Evolutionary conservation across 2,329 filamentous ascomycete genomes (phyloP), one percentile per base, ranked within the genome.

Genomic region (Fusarium sp.): DNA sequence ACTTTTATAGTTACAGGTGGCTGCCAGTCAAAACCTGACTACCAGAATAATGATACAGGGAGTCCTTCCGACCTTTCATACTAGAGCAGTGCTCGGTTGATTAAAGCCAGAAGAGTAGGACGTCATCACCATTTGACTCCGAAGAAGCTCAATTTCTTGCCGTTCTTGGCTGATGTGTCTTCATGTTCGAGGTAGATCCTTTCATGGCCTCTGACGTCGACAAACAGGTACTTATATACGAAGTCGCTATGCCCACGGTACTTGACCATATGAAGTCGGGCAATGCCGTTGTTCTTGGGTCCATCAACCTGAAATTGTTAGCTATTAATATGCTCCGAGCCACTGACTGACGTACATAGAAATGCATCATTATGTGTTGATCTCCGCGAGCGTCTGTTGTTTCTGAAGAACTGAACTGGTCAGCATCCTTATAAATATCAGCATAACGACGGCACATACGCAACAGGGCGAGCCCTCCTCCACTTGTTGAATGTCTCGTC

Each of bases 361-460:
- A 98, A 73, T 94, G 90, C 87, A 98, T 94, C 69, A 89, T 83
- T 68, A 98, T 79, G 78, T 98, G 94, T 68, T 97, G 91, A 22
- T 90, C 90, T 7, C 94, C 94, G 66, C 89, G 85, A 13, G 86
- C 82, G 77, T 98, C 94, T 9, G 87, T 93, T 66, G 88, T 88
- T 24, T 88, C 82, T 0, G 86, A 89, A 2, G 91, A 91, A 6
- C 90, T 92, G 67, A 16, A 4, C n/a, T 41, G 29, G 53, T 82
- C 51, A 81, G 82, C 55, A 72, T 32, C 20, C 43, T 9, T 4
- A 25, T 11, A 10, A 12, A 10, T 6, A 30, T 22, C 2, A 15
- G 8, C 4, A 20, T 44, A 10, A 8, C 15, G 11, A 13, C 7
- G 20, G 7, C 8, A 65, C 75, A 51, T 83, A 91, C 87, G 87